Evolutionary conservation across 495 filamentous ascomycete species (phyloP).

Genomic region (Daldinia bambusicola): DNA sequence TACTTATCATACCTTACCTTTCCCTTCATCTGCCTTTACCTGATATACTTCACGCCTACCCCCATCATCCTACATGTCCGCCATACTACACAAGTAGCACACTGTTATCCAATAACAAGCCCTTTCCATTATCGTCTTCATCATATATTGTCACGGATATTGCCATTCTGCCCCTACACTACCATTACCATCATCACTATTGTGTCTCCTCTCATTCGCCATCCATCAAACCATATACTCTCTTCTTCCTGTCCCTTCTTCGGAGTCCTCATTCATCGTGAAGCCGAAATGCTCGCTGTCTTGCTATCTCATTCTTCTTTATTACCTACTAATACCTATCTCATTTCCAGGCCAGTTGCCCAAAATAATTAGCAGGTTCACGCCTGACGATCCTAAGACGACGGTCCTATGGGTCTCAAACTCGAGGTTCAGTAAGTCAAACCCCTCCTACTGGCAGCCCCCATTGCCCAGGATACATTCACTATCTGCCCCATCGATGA

Average conservation of each 20-base stretch:
- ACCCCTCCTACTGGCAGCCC: too few relatives aligned
- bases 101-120: background rate
- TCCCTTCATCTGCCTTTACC: background rate
- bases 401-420: too few relatives aligned
- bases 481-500: background rate
- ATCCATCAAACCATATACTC: background rate
- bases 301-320: background rate
- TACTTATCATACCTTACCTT: background rate
- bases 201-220: background rate
- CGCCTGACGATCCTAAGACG: too few relatives aligned
- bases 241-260: background rate
- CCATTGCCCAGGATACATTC: background rate
- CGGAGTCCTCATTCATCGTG: background rate
- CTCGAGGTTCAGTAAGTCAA: too few relatives aligned
- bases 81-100: background rate
- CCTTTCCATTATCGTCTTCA: background rate
- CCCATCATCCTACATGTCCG: background rate
- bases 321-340: background rate
- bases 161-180: background rate
- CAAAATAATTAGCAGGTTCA: too few relatives aligned
- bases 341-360: background rate
- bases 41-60: background rate
- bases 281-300: background rate
- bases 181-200: background rate
- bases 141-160: background rate